These are phyloP conservation scores for Phytophthora pisi DNA, from an alignment of 352 stramenopile genomes.

Conservation along the genomic window DNA sequence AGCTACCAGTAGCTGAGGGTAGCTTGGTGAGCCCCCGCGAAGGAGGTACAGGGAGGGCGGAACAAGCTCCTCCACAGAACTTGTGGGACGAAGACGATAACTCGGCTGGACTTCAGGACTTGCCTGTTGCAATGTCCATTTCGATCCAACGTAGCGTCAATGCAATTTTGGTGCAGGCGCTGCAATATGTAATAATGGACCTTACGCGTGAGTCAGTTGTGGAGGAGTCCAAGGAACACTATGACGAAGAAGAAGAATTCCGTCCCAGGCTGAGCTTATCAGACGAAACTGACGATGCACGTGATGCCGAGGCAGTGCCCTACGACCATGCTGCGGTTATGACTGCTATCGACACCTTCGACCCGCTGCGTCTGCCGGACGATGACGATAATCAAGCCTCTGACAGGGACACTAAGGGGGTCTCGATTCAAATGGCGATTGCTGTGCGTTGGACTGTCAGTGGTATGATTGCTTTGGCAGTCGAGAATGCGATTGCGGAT, in stretches of 20 bases:
- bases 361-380: conserved; percentile 9
- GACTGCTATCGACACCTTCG: conserved; percentile 27
- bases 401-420: conserved; percentile 7
- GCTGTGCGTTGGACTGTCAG: conserved; percentile 49
- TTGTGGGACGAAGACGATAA: conserved; percentile 7
- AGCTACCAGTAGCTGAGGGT: not conserved
- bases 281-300: conserved; percentile 1
- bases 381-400: conserved; percentile 14
- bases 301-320: conserved; percentile 4
- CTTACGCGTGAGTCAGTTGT: conserved; percentile 12
- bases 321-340: conserved; percentile 29
- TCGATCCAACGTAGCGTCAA: conserved; percentile 43
- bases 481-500: conserved; percentile 38
- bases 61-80: not conserved
- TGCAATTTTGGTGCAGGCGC: conserved; percentile 31
- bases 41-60: not conserved
- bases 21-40: not conserved
- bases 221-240: not conserved
- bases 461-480: conserved; percentile 46
- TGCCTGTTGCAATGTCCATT: conserved; percentile 34
- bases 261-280: not conserved
- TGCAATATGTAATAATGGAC: conserved; percentile 36
- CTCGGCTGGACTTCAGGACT: not conserved
- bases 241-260: not conserved
- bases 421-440: conserved; percentile 55